Conservation (phyloP, 768 basidiomycete genomes). For the Kwoniella sp. region DNA sequence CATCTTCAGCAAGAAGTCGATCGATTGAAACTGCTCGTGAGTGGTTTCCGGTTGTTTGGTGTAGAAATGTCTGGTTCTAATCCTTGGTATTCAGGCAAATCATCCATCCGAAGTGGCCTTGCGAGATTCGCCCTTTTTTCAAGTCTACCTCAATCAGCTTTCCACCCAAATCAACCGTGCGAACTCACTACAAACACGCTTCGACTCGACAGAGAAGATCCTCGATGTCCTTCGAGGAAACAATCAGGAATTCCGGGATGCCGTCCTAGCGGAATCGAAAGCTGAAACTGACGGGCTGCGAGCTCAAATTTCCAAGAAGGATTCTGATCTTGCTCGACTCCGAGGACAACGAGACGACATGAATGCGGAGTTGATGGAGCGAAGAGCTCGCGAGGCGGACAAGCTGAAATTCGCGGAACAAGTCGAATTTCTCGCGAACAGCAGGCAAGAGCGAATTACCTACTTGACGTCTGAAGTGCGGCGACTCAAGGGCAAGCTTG, state of each 20-base stretch:
- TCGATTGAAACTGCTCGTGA: conserved; percentile 31
- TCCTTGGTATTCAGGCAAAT: conserved; percentile 24
- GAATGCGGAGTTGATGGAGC: conserved; percentile 64
- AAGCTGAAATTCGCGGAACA: conserved; percentile 67
- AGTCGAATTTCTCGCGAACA: conserved; percentile 66
- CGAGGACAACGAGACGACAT: conserved; percentile 61
- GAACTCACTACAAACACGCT: conserved; percentile 49
- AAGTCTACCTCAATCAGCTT: conserved; percentile 63
- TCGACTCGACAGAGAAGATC: conserved; percentile 55
- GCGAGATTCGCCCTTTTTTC: conserved; percentile 59
- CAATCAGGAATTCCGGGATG: conserved; percentile 45
- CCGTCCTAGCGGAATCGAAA: conserved; percentile 34
- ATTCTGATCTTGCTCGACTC: conserved; percentile 56
- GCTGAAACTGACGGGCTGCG: conserved; percentile 60
- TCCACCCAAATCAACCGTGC: conserved; percentile 59
- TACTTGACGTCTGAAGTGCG: conserved; percentile 72
- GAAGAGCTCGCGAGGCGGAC: conserved; percentile 66
- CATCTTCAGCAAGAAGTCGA: conserved; percentile 41
- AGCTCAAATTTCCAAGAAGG: conserved; percentile 44
- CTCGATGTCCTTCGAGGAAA: conserved; percentile 33
- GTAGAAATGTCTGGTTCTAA: conserved; percentile 4
- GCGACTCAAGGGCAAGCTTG: conserved; percentile 74
- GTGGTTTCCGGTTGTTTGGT: conserved; percentile 4
- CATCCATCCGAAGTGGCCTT: conserved; percentile 47
- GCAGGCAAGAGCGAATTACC: conserved; percentile 70